phyloP scores from a whole-genome alignment of 2,329 filamentous ascomycete genomes.

The Colletotrichum magnum region DNA sequence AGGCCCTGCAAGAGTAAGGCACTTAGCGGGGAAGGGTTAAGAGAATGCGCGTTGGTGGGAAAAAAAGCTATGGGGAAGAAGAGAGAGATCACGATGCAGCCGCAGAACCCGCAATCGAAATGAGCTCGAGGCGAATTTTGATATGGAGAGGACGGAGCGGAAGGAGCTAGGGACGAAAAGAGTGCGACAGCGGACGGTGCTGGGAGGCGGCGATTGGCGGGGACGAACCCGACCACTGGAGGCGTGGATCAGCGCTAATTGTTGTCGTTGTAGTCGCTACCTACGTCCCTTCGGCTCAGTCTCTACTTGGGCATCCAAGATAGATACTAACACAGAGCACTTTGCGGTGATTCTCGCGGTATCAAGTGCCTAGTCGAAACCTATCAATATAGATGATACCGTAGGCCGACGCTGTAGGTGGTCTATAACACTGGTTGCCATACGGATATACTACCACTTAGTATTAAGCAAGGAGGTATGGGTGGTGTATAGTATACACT shows the following conservation, averaged over 20 bases:
- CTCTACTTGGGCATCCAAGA: no score
- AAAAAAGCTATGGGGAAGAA: slow-evolving; percentile 2
- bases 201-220: slow-evolving; percentile 34
- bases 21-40: background rate
- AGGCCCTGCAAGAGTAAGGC: background rate
- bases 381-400: no score
- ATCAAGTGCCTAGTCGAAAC: no score
- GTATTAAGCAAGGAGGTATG: no score
- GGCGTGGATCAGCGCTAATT: background rate
- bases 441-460: no score
- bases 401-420: no score
- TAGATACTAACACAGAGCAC: no score
- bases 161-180: slow-evolving; percentile 17
- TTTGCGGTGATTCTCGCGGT: no score
- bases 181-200: slow-evolving; percentile 21
- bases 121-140: slow-evolving; percentile 36
- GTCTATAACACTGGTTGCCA: no score
- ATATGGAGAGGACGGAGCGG: slow-evolving; percentile 32
- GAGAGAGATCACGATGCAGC: slow-evolving; percentile 25
- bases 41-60: background rate
- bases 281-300: background rate
- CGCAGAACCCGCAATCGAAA: slow-evolving; percentile 20
- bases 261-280: background rate
- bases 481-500: no score
- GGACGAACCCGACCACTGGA: background rate